Evolutionary conservation across 2,329 filamentous ascomycete species (phyloP).

Genomic region (Biscogniauxia marginata): DNA sequence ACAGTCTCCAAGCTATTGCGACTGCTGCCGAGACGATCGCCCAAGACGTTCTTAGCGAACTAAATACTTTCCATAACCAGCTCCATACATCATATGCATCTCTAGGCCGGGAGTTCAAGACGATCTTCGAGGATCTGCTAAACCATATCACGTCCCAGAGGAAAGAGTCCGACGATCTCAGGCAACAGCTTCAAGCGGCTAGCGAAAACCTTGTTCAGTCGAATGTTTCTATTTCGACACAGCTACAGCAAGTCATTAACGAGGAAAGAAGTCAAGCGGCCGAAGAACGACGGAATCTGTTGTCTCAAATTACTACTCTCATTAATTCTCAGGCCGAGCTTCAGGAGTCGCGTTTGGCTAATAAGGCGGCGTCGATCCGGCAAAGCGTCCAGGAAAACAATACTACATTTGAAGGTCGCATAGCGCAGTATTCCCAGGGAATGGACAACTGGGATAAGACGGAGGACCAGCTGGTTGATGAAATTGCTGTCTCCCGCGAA

Average conservation of each 20-base stretch:
- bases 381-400: conserved; percentile 65
- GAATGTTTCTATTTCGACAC: conserved; percentile 63
- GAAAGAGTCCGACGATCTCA: conserved; percentile 70
- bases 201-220: conserved; percentile 67
- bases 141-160: conserved; percentile 74
- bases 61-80: conserved; percentile 80
- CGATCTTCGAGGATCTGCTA: conserved; percentile 77
- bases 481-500: conserved; percentile 72
- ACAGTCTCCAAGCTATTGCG: conserved; percentile 80
- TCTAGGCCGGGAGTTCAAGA: conserved; percentile 82
- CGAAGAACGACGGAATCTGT: conserved; percentile 69
- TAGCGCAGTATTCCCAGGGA: conserved; percentile 63
- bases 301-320: conserved; percentile 75
- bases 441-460: conserved; percentile 74
- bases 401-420: conserved; percentile 62
- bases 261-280: conserved; percentile 74
- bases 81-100: conserved; percentile 81
- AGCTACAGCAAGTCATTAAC: conserved; percentile 67
- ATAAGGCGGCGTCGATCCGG: conserved; percentile 61
- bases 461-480: conserved; percentile 67
- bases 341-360: conserved; percentile 69
- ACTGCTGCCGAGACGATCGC: conserved; percentile 84
- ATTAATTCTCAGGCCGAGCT: conserved; percentile 71
- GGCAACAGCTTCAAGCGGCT: conserved; percentile 69
- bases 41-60: conserved; percentile 81